Evolutionary conservation across 306 rosid species (phyloP).

Genomic region (Astragalus glycyphyllos): DNA sequence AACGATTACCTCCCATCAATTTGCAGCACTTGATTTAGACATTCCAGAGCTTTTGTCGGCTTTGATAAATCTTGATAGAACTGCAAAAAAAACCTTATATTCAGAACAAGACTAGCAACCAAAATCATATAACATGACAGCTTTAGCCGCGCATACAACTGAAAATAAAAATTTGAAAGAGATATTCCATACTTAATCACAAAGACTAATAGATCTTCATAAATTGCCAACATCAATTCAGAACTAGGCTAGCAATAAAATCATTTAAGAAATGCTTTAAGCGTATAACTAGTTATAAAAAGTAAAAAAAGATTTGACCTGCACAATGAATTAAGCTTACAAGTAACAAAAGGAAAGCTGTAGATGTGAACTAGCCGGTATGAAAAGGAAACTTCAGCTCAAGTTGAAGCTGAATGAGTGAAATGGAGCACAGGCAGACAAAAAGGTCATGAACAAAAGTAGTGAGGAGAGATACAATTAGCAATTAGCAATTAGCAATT

Average conservation of each 20-base stretch:
- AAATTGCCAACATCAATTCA: slow-evolving; percentile 23
- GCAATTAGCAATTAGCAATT: slow-evolving; percentile 31
- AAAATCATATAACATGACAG: slow-evolving; percentile 5
- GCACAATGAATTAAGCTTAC: slow-evolving; percentile 22
- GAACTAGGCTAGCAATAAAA: slow-evolving; percentile 17
- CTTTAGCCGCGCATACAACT: slow-evolving; percentile 26
- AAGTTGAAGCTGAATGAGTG: slow-evolving; percentile 21
- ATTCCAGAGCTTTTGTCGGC: slow-evolving; percentile 71
- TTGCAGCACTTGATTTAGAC: slow-evolving; percentile 69
- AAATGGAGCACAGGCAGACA: slow-evolving; percentile 15
- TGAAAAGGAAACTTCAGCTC: slow-evolving; percentile 35
- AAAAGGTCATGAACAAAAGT: slow-evolving; percentile 18
- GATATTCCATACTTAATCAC: not conserved
- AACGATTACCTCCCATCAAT: slow-evolving; percentile 79
- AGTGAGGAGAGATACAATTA: slow-evolving; percentile 13
- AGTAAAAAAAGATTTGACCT: not conserved
- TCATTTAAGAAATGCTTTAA: slow-evolving; percentile 26
- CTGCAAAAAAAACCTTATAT: slow-evolving; percentile 47
- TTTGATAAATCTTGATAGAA: slow-evolving; percentile 65
- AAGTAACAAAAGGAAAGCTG: slow-evolving; percentile 21
- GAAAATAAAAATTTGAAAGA: not conserved
- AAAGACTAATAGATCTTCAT: slow-evolving; percentile 28
- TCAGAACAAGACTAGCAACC: slow-evolving; percentile 33
- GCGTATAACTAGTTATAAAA: slow-evolving; percentile 17
- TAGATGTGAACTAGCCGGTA: slow-evolving; percentile 35